Percentiles rank a stretch among this genome's conserved stretches.
These are phyloP conservation scores for Ceratocystis cacaofunesta DNA, from an alignment of 2,329 filamentous ascomycete species.

Conservation along the genomic window DNA sequence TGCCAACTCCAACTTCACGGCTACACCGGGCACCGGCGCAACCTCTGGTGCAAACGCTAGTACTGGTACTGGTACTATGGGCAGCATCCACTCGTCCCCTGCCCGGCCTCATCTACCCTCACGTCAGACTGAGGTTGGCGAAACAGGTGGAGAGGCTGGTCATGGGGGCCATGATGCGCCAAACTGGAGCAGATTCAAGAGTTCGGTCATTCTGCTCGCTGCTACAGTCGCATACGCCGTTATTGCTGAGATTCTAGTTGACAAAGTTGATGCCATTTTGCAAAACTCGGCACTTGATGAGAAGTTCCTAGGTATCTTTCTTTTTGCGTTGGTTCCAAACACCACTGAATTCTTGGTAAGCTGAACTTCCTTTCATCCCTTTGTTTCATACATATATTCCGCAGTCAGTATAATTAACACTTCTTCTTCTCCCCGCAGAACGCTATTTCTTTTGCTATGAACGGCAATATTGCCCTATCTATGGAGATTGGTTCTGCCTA, in stretches of 20 bases:
- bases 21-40: neutral
- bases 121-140: conserved; percentile 20
- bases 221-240: conserved; percentile 90
- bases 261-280: conserved; percentile 92
- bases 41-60: neutral
- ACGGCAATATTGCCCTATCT: conserved; percentile 92
- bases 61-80: neutral
- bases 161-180: conserved; percentile 88
- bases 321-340: conserved; percentile 94
- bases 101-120: conserved; percentile 7
- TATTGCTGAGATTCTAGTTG: conserved; percentile 91
- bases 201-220: conserved; percentile 70
- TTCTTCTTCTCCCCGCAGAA: conserved; percentile 39
- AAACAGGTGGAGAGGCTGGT: conserved; percentile 24
- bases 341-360: conserved; percentile 91
- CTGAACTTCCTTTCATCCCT: conserved; percentile 16
- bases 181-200: conserved; percentile 91
- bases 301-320: conserved; percentile 90
- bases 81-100: neutral
- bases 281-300: conserved; percentile 84
- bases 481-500: conserved; percentile 99
- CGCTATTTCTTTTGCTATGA: conserved; percentile 98
- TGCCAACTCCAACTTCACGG: neutral
- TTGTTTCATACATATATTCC: conserved; percentile 12
- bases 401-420: conserved; percentile 17